These are phyloP conservation scores for Saccharomycopsis fodiens DNA, from an alignment of 805 yeast species.

Conservation along the genomic window DNA sequence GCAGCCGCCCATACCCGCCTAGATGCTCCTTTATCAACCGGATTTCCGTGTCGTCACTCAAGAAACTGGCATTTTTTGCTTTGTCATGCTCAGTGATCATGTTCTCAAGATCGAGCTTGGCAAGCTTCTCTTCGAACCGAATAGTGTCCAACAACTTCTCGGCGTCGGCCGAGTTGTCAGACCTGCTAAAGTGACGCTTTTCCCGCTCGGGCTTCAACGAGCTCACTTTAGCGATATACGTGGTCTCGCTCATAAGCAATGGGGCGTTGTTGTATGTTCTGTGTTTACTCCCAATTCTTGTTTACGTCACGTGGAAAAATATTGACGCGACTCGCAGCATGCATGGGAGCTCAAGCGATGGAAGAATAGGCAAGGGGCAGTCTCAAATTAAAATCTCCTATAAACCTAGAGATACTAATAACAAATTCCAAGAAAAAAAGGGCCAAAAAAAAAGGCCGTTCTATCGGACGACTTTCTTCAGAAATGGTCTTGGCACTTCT, in stretches of 20 bases:
- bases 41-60: conserved; percentile 14
- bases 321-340: too few species aligned
- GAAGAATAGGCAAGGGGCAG: too few species aligned
- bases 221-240: neutral
- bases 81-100: conserved; percentile 10
- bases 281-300: neutral
- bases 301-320: neutral
- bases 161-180: conserved; percentile 3
- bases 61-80: conserved; percentile 4
- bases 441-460: too few species aligned
- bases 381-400: too few species aligned
- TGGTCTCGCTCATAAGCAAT: neutral
- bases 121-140: conserved; percentile 13
- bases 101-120: conserved; percentile 13
- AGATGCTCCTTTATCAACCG: conserved; percentile 9
- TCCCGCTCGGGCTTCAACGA: neutral
- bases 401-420: too few species aligned
- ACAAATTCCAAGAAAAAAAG: too few species aligned
- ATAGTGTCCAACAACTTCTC: conserved; percentile 12
- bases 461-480: too few species aligned
- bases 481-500: too few species aligned
- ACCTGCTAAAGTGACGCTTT: too few species aligned
- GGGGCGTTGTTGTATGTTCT: neutral
- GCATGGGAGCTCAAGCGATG: too few species aligned
- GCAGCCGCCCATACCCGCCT: neutral